Conservation (phyloP, 2,329 filamentous ascomycete species). For the Fusarium verticillioides region DNA sequence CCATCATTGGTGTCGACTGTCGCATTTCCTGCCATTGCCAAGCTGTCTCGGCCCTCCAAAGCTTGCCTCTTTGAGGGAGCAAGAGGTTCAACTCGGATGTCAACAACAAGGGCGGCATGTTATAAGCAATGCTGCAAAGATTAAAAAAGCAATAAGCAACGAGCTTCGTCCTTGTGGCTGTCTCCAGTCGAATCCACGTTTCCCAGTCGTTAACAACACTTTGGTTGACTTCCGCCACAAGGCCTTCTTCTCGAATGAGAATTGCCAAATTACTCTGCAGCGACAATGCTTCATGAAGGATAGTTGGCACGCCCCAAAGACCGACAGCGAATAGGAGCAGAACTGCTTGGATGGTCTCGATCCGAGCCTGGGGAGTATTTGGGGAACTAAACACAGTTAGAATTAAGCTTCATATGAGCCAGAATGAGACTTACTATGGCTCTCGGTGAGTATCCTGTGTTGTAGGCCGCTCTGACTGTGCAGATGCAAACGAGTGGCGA, state of each 20-base stretch:
- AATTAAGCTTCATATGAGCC: not conserved
- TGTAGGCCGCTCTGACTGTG: conserved; percentile 65
- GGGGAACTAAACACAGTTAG: conserved; percentile 57
- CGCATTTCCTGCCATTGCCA: conserved; percentile 71
- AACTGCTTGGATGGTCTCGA: conserved; percentile 74
- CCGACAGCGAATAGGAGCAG: conserved; percentile 70
- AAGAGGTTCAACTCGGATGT: conserved; percentile 68
- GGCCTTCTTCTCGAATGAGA: conserved; percentile 68
- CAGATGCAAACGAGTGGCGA: conserved; percentile 68
- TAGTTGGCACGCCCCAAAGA: conserved; percentile 70
- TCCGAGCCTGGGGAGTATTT: conserved; percentile 67
- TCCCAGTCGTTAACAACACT: conserved; percentile 65
- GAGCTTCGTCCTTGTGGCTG: conserved; percentile 67
- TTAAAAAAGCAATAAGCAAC: conserved; percentile 73
- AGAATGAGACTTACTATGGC: conserved; percentile 61
- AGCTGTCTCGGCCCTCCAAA: conserved; percentile 67
- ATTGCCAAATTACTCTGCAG: conserved; percentile 68
- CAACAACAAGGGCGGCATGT: conserved; percentile 67
- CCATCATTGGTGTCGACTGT: conserved; percentile 61
- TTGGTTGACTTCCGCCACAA: conserved; percentile 60
- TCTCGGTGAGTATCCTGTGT: conserved; percentile 69
- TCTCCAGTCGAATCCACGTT: conserved; percentile 68
- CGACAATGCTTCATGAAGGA: conserved; percentile 68
- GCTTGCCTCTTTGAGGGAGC: conserved; percentile 64
- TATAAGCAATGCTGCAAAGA: conserved; percentile 70